Conservation (phyloP, 495 filamentous ascomycete genomes). For the Trichocladium uniseriatum region DNA sequence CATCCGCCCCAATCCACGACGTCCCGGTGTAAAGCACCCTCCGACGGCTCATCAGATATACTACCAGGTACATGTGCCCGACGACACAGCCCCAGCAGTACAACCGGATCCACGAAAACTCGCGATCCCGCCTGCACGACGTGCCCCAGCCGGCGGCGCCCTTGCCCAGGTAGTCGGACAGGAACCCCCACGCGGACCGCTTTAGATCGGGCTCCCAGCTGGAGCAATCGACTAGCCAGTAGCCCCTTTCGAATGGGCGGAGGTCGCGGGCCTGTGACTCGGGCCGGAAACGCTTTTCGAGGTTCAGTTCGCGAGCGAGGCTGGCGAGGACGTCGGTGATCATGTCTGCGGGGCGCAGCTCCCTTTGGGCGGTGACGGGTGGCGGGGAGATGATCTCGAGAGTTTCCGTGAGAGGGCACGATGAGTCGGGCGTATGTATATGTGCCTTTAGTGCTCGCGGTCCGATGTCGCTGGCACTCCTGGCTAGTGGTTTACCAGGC, state of each 20-base stretch:
- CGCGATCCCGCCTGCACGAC: constrained; percentile 30
- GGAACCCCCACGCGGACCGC: constrained; percentile 50
- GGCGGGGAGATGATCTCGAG: constrained; percentile 32
- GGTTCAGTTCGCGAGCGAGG: constrained; percentile 43
- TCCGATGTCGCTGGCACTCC: constrained; percentile 33
- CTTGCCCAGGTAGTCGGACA: constrained; percentile 48
- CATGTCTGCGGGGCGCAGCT: constrained; percentile 22
- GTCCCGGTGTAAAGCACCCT: constrained; percentile 43
- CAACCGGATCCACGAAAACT: constrained; percentile 38
- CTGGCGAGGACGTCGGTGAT: constrained; percentile 48
- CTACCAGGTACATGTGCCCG: constrained; percentile 52
- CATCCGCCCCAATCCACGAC: constrained; percentile 50
- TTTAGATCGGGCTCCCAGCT: constrained; percentile 34
- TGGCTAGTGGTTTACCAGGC: constrained; percentile 8
- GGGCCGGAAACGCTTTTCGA: constrained; percentile 44
- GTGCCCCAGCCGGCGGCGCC: constrained; percentile 62
- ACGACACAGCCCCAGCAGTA: constrained; percentile 60
- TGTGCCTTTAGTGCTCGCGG: constrained; percentile 11
- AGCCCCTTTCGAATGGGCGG: constrained; percentile 52
- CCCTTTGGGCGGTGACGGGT: constrained; percentile 16
- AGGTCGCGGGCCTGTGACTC: constrained; percentile 40
- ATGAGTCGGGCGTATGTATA: neutral
- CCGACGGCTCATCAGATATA: constrained; percentile 55
- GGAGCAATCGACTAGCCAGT: constrained; percentile 52
- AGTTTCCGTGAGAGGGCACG: neutral